These are phyloP conservation scores for Penicillium frequentans DNA, from an alignment of 2,329 filamentous ascomycete genomes.

Conservation along the genomic window DNA sequence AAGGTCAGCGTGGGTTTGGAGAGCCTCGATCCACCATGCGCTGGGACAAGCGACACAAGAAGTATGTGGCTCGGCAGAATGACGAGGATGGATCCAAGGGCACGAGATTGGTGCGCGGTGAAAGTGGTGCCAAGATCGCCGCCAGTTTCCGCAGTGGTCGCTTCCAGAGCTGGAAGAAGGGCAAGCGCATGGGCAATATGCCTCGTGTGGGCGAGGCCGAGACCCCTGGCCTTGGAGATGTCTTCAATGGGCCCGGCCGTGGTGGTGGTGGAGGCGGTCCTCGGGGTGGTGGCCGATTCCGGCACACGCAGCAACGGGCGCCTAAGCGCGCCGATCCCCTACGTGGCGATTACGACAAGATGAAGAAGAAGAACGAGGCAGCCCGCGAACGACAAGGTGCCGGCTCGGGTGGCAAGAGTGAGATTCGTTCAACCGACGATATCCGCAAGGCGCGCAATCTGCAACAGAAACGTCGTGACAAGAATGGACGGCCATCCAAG, in stretches of 20 bases:
- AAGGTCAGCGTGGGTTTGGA: constrained; percentile 73
- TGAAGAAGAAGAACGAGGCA: constrained; percentile 85
- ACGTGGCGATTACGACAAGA: constrained; percentile 83
- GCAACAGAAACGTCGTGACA: constrained; percentile 74
- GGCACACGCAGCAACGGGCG: constrained; percentile 82
- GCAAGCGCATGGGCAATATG: constrained; percentile 75
- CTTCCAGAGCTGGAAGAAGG: constrained; percentile 89
- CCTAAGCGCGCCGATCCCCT: constrained; percentile 93
- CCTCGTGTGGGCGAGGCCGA: constrained; percentile 84
- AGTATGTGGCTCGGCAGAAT: constrained; percentile 88
- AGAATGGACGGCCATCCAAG: constrained; percentile 80
- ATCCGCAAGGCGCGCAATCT: constrained; percentile 79
- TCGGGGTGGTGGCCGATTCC: constrained; percentile 61
- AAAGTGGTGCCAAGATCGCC: constrained; percentile 93
- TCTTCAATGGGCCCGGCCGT: constrained; percentile 26
- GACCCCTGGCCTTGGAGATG: constrained; percentile 38
- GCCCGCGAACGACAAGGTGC: constrained; percentile 67
- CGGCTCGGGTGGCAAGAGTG: constrained; percentile 67
- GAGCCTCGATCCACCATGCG: constrained; percentile 76
- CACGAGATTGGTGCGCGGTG: constrained; percentile 77
- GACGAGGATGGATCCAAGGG: constrained; percentile 87
- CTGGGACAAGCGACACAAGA: constrained; percentile 96
- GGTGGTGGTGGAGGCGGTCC: constrained; percentile 1
- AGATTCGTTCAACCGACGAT: constrained; percentile 79
- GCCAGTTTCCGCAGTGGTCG: constrained; percentile 89